A percentile compares a stretch with the other conserved stretches of the same genome.
These are phyloP conservation scores for Arxiozyma heterogenica DNA, from an alignment of 1,139 yeast genomes.

Conservation along the genomic window DNA sequence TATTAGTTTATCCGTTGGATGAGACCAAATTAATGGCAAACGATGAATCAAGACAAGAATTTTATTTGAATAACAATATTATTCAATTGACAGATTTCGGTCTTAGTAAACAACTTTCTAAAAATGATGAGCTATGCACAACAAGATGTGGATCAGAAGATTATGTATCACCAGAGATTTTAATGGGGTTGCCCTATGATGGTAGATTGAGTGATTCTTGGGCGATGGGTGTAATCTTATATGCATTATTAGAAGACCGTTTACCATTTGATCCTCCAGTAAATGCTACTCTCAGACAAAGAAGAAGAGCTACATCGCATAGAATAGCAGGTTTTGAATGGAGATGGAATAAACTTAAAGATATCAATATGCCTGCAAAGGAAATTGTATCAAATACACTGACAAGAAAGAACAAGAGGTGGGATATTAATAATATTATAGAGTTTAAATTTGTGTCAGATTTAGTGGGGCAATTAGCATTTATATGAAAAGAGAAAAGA, in stretches of 20 bases:
- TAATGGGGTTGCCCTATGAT: slow-evolving; percentile 83
- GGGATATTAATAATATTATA: slow-evolving; percentile 35
- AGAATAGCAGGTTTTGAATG: slow-evolving; percentile 89
- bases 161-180: slow-evolving; percentile 85
- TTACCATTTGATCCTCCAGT: slow-evolving; percentile 82
- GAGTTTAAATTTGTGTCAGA: slow-evolving; percentile 31
- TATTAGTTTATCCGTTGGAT: slow-evolving; percentile 37
- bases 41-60: slow-evolving; percentile 5
- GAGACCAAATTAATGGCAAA: slow-evolving; percentile 27
- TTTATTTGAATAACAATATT: slow-evolving; percentile 24
- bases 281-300: slow-evolving; percentile 39
- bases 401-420: slow-evolving; percentile 44
- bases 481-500: neutral
- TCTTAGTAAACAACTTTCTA: slow-evolving; percentile 57
- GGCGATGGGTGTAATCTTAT: slow-evolving; percentile 88
- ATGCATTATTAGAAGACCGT: slow-evolving; percentile 71
- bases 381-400: slow-evolving; percentile 45
- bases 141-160: slow-evolving; percentile 96
- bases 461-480: slow-evolving; percentile 6
- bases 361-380: slow-evolving; percentile 40
- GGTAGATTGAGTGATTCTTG: slow-evolving; percentile 87
- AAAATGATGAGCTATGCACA: slow-evolving; percentile 43
- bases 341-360: slow-evolving; percentile 55
- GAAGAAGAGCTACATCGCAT: slow-evolving; percentile 61
- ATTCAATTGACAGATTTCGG: slow-evolving; percentile 83